phyloP scores from a whole-genome alignment of 2,329 filamentous ascomycete species.

The Colletotrichum sp. region DNA sequence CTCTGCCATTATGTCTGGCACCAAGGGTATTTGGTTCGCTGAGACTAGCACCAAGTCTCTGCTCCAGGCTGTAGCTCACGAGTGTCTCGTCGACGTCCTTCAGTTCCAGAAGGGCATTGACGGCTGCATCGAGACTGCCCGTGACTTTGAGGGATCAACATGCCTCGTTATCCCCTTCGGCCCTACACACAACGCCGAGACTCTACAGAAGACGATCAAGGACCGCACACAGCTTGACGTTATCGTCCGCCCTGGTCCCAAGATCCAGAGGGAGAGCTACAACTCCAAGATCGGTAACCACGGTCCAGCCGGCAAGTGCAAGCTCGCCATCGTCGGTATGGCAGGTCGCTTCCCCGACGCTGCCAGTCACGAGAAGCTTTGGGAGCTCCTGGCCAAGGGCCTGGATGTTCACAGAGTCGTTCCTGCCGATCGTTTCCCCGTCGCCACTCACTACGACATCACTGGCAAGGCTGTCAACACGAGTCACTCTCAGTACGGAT shows the following conservation, averaged over 20 bases:
- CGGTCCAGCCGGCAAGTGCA: slow-evolving; percentile 57
- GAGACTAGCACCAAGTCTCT: slow-evolving; percentile 45
- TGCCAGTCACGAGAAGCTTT: slow-evolving; percentile 42
- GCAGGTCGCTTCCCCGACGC: slow-evolving; percentile 49
- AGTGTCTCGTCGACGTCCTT: slow-evolving; percentile 56
- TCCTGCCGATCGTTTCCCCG: slow-evolving; percentile 65
- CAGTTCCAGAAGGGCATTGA: slow-evolving; percentile 53
- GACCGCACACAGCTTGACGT: slow-evolving; percentile 48
- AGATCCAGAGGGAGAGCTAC: slow-evolving; percentile 38
- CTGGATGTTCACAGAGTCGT: slow-evolving; percentile 66
- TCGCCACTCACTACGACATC: slow-evolving; percentile 65
- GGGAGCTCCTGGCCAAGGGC: slow-evolving; percentile 66
- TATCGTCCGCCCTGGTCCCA: slow-evolving; percentile 40
- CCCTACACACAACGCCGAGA: slow-evolving; percentile 53
- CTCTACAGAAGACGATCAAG: slow-evolving; percentile 47
- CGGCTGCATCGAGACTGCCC: slow-evolving; percentile 49
- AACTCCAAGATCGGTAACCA: slow-evolving; percentile 49
- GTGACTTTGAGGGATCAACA: slow-evolving; percentile 40
- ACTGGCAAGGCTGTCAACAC: slow-evolving; percentile 69
- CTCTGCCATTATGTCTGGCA: slow-evolving; percentile 56
- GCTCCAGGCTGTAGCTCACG: slow-evolving; percentile 47
- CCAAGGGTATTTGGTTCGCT: slow-evolving; percentile 47
- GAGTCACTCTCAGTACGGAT: slow-evolving; percentile 38
- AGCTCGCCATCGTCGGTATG: slow-evolving; percentile 81
- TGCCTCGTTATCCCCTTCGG: slow-evolving; percentile 56